Evolutionary conservation across 2,329 filamentous ascomycete species (phyloP), one percentile per base, ranked within the genome.

Genomic region (Pestalotiopsis sp.): DNA sequence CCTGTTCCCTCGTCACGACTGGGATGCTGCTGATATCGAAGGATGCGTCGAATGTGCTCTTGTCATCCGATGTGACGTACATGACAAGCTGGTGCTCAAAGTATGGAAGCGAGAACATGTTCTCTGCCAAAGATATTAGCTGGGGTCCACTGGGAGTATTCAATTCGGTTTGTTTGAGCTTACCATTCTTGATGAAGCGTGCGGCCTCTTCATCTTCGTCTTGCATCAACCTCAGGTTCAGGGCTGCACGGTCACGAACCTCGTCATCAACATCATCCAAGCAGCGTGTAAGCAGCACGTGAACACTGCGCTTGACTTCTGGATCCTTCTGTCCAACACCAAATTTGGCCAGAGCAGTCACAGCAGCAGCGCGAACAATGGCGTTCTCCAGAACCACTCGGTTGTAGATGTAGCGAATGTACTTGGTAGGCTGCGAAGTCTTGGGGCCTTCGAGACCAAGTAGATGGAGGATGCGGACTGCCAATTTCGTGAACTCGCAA

Each of bases 331-430:
- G 96, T 41, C 93, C 95, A 69, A 98, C 95, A 75, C 96, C 96
- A 77, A 99, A 99, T 82, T 98, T 99, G 76, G 95, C 94, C 71
- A 99, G 83, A 2, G 96, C 96, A 27, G 96, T 98, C 27, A 98
- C 97, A 66, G 96, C 96, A 11, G 96, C 95, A 63, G 96, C 96
- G 74, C 96, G 90, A 23, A 99, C 95, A 71, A 98, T 94, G 56
- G 96, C 94, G 78, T 99, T 99, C 82, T 99, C 96, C 66, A 99
- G 84, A 17, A 99, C 96, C 25, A 99, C 95, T 69, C 96, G 90
- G 84, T 99, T 99, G 86, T 99, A 99, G 78, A 99, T 99, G 82
- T 98, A 99, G 68, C 96, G 93, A 75, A 99, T 97, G 80, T 98
- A 99, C 86, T 99, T 98, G 68, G 96, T 98, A 0, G 96, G 96